Base-by-base conservation (phyloP, 106 monocot genomes). In the Allium fistulosum region DNA sequence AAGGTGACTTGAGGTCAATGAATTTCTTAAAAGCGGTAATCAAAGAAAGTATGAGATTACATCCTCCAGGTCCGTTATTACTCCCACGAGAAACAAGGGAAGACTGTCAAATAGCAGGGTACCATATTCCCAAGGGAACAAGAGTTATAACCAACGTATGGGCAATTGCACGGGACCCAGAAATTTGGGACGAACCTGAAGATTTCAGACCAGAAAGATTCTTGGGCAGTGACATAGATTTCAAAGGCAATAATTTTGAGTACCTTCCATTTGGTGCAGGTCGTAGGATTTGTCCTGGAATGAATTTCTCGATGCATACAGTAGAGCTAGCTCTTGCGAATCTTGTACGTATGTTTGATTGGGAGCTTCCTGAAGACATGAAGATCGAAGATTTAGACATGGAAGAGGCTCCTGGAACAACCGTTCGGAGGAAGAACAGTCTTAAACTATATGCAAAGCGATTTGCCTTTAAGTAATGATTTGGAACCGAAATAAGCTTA, bases 51-150 rank as follows among this genome's bases (percentile, higher is more conserved):
- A 37, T 79, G 7, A 28, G 79, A 11, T 49, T 79, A 7, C 73
- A 79, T 56, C 79, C 79, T 3, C 59, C 79, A 13, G 68, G 68
- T 1, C 68, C 79, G 11, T 46, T 73, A 4, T 63, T 79, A 17
- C 62, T 79, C 4, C 74, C 79, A 10, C 15, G 79, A 49, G 68
- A 73, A 47, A 13, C n/a, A 7, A 79, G 73, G 62, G 11, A 62
- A 9, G 62, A 61, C 14, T 63, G 73, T 10, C 27, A 51, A 17
- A 69, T 79, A n/a, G 48, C 48, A 62, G 68, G 73, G 16, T 74
- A 73, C 12, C 1, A 63, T 6, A 69, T 79, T 11, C 69, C 79
- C 3, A 57, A 53, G 46, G 49, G 26, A 37, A 37, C 37, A 1
- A 37, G 5, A 5, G 37, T 2, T 37, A 37, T 37, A 37, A 37